Evolutionary conservation across 1,284 basidiomycete genomes (phyloP).

Genomic region (Omphalotus olearius): DNA sequence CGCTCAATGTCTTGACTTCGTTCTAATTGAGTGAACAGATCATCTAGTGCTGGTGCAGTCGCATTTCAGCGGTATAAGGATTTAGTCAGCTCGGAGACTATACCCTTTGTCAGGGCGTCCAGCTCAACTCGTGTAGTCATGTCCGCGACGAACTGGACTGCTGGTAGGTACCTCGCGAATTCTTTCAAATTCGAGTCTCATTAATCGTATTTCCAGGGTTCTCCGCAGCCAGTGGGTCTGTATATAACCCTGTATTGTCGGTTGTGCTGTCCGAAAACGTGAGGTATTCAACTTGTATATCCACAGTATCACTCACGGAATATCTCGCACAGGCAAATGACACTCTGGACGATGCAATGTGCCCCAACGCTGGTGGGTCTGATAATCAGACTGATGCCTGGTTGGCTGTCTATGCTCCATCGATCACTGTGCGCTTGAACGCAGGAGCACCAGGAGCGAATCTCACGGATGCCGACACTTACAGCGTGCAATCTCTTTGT

Average conservation of each 20-base stretch:
- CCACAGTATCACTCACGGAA: conserved; percentile 7
- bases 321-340: conserved; percentile 47
- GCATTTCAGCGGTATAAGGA: conserved; percentile 49
- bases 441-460: conserved; percentile 53
- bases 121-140: conserved; percentile 58
- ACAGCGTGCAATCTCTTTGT: conserved; percentile 69
- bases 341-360: conserved; percentile 70
- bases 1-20: neutral
- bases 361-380: conserved; percentile 51
- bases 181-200: conserved; percentile 1
- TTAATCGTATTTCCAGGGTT: conserved; percentile 39
- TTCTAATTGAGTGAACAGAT: conserved; percentile 29
- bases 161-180: conserved; percentile 35
- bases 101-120: conserved; percentile 69
- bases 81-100: conserved; percentile 37
- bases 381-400: conserved; percentile 45
- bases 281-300: conserved; percentile 8
- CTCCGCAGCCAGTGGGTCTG: conserved; percentile 35
- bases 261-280: conserved; percentile 55
- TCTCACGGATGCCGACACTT: conserved; percentile 52
- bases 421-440: conserved; percentile 64
- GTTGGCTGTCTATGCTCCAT: conserved; percentile 50
- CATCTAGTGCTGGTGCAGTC: conserved; percentile 42
- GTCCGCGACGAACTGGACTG: conserved; percentile 69
- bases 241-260: conserved; percentile 39